phyloP scores from a whole-genome alignment of 257 asterid genomes.

The Fraxinus quadrangulata region DNA sequence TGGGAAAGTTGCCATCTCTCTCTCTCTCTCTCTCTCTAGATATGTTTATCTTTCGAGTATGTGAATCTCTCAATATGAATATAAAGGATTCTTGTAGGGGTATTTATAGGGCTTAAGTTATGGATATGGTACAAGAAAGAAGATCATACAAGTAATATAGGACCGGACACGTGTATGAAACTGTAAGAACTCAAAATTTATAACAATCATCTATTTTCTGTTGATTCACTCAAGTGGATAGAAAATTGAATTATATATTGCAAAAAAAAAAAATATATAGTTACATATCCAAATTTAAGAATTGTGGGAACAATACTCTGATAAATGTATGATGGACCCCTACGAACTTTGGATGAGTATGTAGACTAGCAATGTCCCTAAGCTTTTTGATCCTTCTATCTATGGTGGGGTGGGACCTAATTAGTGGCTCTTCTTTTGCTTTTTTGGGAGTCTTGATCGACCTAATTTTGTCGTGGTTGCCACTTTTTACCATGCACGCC shows the following conservation, averaged over 20 bases:
- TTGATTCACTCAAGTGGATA: neutral
- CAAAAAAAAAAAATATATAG: neutral
- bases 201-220: neutral
- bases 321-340: conserved; percentile 47
- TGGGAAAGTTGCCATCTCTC: conserved; percentile 51
- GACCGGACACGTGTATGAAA: neutral
- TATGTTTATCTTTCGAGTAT: neutral
- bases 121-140: neutral
- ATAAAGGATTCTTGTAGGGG: conserved; percentile 3
- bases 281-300: conserved; percentile 12
- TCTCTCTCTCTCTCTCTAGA: neutral
- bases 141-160: neutral
- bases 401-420: neutral
- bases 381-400: neutral
- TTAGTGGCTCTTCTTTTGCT: neutral
- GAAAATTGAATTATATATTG: neutral
- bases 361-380: neutral
- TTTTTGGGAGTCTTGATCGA: conserved; percentile 20
- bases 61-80: conserved; percentile 10
- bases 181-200: neutral
- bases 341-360: conserved; percentile 32
- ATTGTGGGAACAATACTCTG: conserved; percentile 39
- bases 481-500: conserved; percentile 4
- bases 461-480: conserved; percentile 6
- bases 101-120: conserved; percentile 36